Conservation (phyloP, 1,284 basidiomycete species). For the Calocybe gambosa region DNA sequence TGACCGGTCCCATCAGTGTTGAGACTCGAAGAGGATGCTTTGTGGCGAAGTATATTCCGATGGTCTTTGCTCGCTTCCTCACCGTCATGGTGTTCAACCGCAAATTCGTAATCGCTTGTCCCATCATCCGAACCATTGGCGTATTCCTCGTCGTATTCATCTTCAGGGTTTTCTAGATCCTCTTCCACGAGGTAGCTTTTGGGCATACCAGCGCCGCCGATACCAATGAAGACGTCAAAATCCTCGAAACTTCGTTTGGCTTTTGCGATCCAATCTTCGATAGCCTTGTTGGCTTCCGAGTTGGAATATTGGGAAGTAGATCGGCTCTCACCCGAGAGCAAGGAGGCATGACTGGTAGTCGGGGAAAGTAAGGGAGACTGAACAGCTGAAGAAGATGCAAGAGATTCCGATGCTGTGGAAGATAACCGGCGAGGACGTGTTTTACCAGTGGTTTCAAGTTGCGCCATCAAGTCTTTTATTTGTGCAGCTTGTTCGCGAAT, state of each 20-base stretch:
- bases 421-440: conserved; percentile 7
- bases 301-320: conserved; percentile 16
- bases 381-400: conserved; percentile 22
- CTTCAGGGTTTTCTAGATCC: conserved; percentile 34
- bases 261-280: conserved; percentile 68
- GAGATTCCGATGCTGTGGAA: conserved; percentile 17
- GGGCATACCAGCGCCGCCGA: conserved; percentile 48
- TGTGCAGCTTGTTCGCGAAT: conserved; percentile 66
- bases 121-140: conserved; percentile 26
- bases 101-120: conserved; percentile 30
- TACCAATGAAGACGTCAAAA: conserved; percentile 57
- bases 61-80: conserved; percentile 13
- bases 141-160: conserved; percentile 31
- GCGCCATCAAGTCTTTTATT: conserved; percentile 61
- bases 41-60: conserved; percentile 21
- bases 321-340: conserved; percentile 15
- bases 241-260: conserved; percentile 61
- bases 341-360: conserved; percentile 26
- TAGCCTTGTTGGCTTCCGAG: conserved; percentile 33
- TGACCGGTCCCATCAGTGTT: conserved; percentile 24
- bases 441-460: conserved; percentile 40
- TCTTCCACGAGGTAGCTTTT: conserved; percentile 42
- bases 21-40: conserved; percentile 30
- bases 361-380: conserved; percentile 32
- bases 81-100: conserved; percentile 26